These are phyloP conservation scores for Linnemannia zychae DNA, from an alignment of 192 early-diverging fungal species.

Conservation along the genomic window DNA sequence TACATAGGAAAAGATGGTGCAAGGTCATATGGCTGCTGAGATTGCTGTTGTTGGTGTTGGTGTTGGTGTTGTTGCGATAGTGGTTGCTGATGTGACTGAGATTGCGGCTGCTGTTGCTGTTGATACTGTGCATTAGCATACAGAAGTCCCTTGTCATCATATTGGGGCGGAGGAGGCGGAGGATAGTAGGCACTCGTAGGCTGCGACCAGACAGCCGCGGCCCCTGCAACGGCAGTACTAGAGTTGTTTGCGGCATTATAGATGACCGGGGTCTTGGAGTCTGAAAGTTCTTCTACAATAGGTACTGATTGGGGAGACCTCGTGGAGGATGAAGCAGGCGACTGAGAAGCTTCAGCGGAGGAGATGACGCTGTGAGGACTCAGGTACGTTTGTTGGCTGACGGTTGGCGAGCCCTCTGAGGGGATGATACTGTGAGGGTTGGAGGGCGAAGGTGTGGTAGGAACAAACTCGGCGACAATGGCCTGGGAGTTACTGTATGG, in stretches of 20 bases:
- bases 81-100: neutral
- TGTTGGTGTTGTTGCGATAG: neutral
- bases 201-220: neutral
- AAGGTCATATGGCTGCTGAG: neutral
- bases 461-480: neutral
- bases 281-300: neutral
- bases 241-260: neutral
- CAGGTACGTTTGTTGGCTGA: neutral
- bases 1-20: neutral
- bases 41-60: neutral
- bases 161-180: neutral
- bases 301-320: neutral
- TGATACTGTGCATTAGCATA: neutral
- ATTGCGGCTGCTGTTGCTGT: neutral
- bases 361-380: neutral
- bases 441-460: neutral
- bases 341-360: neutral
- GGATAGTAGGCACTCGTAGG: neutral
- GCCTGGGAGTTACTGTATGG: neutral
- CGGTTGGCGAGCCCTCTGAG: neutral
- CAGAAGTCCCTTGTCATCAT: neutral
- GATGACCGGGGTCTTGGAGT: neutral
- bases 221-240: neutral
- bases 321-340: neutral
- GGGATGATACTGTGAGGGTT: slow-evolving; percentile 1